A percentile compares a stretch with the other conserved stretches of the same genome.
Evolutionary conservation across 768 basidiomycete genomes (phyloP).

Genomic region (Asterophora parasitica): DNA sequence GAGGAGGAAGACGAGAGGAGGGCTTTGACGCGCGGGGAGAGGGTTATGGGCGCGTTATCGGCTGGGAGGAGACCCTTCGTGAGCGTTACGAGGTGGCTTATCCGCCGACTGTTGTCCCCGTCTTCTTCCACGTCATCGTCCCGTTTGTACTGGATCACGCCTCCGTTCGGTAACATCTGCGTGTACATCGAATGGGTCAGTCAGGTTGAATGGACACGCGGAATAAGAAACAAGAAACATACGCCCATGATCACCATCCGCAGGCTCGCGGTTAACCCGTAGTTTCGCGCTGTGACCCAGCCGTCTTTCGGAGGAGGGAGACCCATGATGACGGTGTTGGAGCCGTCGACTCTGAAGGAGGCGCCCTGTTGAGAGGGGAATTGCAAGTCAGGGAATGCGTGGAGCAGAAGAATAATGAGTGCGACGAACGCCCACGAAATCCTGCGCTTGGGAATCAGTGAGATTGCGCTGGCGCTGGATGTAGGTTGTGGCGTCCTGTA

Average conservation of each 20-base stretch:
- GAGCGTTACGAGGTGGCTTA: constrained; percentile 38
- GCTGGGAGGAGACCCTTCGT: constrained; percentile 35
- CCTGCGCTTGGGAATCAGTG: constrained; percentile 35
- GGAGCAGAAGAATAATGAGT: not conserved
- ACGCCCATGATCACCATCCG: constrained; percentile 33
- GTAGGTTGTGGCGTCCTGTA: constrained; percentile 42
- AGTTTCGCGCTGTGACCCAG: constrained; percentile 35
- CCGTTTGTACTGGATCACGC: constrained; percentile 25
- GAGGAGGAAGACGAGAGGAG: constrained; percentile 23
- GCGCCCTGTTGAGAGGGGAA: constrained; percentile 29
- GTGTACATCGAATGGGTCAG: not conserved
- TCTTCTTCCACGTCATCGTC: constrained; percentile 20
- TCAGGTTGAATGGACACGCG: too few relatives aligned
- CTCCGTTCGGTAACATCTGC: constrained; percentile 41
- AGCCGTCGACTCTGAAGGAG: constrained; percentile 35
- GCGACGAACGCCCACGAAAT: constrained; percentile 40
- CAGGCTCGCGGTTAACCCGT: constrained; percentile 38
- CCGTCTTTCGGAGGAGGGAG: constrained; percentile 34
- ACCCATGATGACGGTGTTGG: constrained; percentile 38
- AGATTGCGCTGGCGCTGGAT: constrained; percentile 37
- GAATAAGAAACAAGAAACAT: too few relatives aligned
- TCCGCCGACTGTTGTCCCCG: constrained; percentile 24
- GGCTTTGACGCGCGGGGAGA: constrained; percentile 26
- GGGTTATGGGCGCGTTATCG: constrained; percentile 24
- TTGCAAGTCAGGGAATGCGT: not conserved